Base-by-base conservation (phyloP, 371 early-diverging fungal species). In the Mortierella sp. region DNA sequence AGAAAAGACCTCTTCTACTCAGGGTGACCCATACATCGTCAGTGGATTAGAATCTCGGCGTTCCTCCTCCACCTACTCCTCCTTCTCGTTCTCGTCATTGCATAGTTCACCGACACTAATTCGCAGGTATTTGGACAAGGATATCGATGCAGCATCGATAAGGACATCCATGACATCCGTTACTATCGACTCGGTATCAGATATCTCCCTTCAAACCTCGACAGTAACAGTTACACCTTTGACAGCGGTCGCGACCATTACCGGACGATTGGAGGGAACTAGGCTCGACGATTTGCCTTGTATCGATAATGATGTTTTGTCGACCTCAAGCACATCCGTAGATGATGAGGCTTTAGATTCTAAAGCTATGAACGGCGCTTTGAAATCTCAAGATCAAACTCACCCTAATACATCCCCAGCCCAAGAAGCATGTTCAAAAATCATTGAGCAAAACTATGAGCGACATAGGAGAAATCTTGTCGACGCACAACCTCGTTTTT, bases 361-460 rank as follows among this genome's bases (percentile, higher is more conserved):
- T 7, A 32, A 24, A 28, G 10, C 28, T 24, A 24, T 24, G 9
- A 3, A 1, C 8, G 55, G 19, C 8, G 9, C 55, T 28, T 11
- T 52, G 4, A 52, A 22, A 21, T 52, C 4, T 22, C 52, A 55
- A 55, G 28, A 55, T 15, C 22, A 55, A 28, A 15, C 10, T 22
- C 55, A 24, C 22, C 52, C 8, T 19, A 11, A 15, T 3, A 6
- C 28, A 9, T 19, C 55, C 8, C 55, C 28, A 55, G 22, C 55
- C 4, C 55, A 55, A 55, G 55, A 55, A 55, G 55, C 55, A 22
- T 55, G 22, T 15, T 55, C 55, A 55, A 55, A 55, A 32, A 55
- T 55, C 28, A 55, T 28, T 2, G 28, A 55, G 28, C 55, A 55
- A 55, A 24, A 22, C 55, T 15, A 13, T 28, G 28, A 7, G 28